These are phyloP conservation scores for Thecaphora thlaspeos DNA, from an alignment of 1,284 basidiomycete species.

Conservation along the genomic window DNA sequence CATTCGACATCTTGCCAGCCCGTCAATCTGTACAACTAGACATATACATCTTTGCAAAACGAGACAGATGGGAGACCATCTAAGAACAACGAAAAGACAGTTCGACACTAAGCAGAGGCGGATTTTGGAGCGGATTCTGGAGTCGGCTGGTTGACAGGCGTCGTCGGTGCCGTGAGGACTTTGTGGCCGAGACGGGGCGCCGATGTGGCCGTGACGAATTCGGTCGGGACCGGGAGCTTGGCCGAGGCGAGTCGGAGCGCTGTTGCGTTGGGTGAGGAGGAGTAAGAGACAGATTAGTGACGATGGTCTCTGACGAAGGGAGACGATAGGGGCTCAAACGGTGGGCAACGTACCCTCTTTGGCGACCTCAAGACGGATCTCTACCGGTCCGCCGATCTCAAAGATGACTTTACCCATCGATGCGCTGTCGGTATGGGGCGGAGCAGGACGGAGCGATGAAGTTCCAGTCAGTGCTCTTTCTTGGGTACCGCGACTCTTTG, in stretches of 20 bases:
- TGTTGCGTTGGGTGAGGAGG: constrained; percentile 52
- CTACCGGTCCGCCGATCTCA: constrained; percentile 81
- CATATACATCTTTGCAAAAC: no score
- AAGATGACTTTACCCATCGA: constrained; percentile 89
- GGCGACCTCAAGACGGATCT: constrained; percentile 88
- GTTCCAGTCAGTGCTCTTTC: no score
- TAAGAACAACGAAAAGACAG: no score
- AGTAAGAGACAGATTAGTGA: neutral
- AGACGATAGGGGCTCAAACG: no score
- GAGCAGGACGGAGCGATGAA: no score
- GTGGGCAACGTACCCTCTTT: constrained; percentile 70
- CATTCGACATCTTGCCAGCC: no score
- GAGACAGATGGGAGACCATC: no score
- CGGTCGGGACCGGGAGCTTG: constrained; percentile 84
- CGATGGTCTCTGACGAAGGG: neutral
- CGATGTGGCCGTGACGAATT: constrained; percentile 74
- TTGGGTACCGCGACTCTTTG: neutral
- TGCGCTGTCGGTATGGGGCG: constrained; percentile 65
- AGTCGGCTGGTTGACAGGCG: no score
- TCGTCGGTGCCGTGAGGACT: constrained; percentile 10
- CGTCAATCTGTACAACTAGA: no score
- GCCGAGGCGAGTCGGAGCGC: constrained; percentile 84
- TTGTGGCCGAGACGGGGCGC: constrained; percentile 74
- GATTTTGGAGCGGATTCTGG: no score
- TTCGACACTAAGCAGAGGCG: neutral